Percentiles rank a stretch among this genome's conserved stretches.
These are phyloP conservation scores for Rosa persica DNA, from an alignment of 306 rosid species.

Conservation along the genomic window DNA sequence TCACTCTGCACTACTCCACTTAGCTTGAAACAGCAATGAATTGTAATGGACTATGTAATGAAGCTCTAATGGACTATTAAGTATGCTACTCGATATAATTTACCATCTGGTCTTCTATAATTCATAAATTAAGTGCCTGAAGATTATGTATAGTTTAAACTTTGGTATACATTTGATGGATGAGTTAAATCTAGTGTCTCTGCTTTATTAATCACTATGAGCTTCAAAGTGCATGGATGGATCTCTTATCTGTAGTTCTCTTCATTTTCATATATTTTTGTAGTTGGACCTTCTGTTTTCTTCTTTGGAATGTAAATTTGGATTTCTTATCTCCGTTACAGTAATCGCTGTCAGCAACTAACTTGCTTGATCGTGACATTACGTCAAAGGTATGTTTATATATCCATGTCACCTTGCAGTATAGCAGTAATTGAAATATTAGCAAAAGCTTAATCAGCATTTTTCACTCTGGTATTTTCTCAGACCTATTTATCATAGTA, in stretches of 20 bases:
- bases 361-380: conserved; percentile 60
- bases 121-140: background rate
- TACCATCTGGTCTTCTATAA: background rate
- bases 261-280: background rate
- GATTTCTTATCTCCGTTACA: conserved; percentile 40
- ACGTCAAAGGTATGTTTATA: conserved; percentile 32
- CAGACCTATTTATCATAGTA: background rate
- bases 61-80: background rate
- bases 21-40: background rate
- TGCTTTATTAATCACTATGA: background rate
- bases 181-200: background rate
- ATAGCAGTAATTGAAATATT: background rate
- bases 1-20: background rate
- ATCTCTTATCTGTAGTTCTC: background rate
- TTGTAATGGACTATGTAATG: background rate
- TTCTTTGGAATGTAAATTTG: conserved; percentile 7
- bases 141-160: background rate
- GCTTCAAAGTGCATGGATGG: background rate
- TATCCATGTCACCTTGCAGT: background rate
- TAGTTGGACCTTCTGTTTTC: background rate
- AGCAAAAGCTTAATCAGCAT: background rate
- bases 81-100: too few relatives aligned
- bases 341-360: conserved; percentile 63
- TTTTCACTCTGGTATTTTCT: background rate
- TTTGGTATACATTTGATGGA: background rate